Base-by-base conservation (phyloP, 306 rosid species). In the Carpinus viminea region DNA sequence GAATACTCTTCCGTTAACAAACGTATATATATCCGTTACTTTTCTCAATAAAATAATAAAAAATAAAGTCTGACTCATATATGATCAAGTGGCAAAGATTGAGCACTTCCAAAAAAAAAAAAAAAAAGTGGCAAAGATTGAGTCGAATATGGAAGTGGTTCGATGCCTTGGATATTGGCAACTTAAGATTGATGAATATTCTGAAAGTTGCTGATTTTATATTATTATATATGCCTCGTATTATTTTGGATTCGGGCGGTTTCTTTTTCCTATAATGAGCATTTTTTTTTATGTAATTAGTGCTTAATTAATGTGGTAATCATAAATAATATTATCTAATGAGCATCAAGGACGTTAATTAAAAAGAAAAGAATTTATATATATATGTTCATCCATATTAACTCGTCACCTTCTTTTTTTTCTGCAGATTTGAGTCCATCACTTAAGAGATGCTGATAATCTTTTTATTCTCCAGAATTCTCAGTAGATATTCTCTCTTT, bases 181-280 rank as follows among this genome's bases (percentile, higher is more conserved):
- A 54, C 56, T 47, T 36, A 21, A 18, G 13, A 51, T 62, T 5
- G 60, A 64, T 36, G 57, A 66, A 79, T 69, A 70, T 74, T 76
- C 74, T 72, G 36, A 74, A 83, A 61, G 56, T 48, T 38, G 54
- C 45, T 45, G 74, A 57, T 55, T 62, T 45, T 20, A 66, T 73
- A 48, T 31, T 31, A 2, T 31, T 31, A 31, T 65, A 21, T 38
- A 41, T 36, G 45, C 7, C 45, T 41, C 45, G 45, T 41, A 41
- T 0, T 48, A 78, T 10, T 31, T 68, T 59, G 28, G 75, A 57
- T 65, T 82, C 45, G 83, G 86, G 70, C 83, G 73, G 82, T 79
- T 78, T 78, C 74, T 78, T 12, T 82, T 72, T 79, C 74, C 66
- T 81, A 18, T 62, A 43, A 48, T 62, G 4, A 36, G 80, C 16